These are phyloP conservation scores for Hyparrhenia diplandra DNA, from an alignment of 176 grass and related monocot species.

Conservation along the genomic window DNA sequence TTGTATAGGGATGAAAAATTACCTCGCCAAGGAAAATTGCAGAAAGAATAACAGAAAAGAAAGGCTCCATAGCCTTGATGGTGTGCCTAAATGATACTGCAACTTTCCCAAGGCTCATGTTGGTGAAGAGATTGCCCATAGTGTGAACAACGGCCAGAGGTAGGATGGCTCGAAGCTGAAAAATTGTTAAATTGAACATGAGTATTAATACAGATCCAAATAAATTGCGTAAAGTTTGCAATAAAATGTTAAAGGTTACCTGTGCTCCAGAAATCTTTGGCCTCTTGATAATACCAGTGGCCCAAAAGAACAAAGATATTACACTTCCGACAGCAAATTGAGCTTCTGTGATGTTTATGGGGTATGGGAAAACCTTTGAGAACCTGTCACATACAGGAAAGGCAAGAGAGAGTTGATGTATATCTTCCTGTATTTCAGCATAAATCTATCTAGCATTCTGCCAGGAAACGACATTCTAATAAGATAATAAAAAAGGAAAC, in stretches of 20 bases:
- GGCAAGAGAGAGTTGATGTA: neutral
- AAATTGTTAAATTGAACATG: neutral
- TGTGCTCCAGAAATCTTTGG: slow-evolving; percentile 71
- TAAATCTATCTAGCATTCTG: neutral
- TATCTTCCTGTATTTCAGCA: neutral
- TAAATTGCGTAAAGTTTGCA: slow-evolving; percentile 12
- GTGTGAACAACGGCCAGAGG: slow-evolving; percentile 68
- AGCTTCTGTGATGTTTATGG: slow-evolving; percentile 55
- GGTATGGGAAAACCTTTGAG: slow-evolving; percentile 71
- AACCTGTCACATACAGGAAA: slow-evolving; percentile 45
- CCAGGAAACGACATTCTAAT: neutral
- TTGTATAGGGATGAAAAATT: neutral
- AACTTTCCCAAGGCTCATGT: slow-evolving; percentile 75
- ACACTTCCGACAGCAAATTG: slow-evolving; percentile 58
- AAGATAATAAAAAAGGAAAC: neutral
- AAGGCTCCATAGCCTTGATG: slow-evolving; percentile 87
- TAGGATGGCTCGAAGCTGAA: slow-evolving; percentile 56
- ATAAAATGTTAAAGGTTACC: slow-evolving; percentile 32
- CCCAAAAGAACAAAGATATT: slow-evolving; percentile 44
- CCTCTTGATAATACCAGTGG: slow-evolving; percentile 45
- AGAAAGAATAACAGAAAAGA: slow-evolving; percentile 78
- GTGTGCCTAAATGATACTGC: slow-evolving; percentile 74
- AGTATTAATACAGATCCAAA: slow-evolving; percentile 7
- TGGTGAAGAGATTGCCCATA: slow-evolving; percentile 80
- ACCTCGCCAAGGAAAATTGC: slow-evolving; percentile 77